phyloP scores from a whole-genome alignment of 1,284 basidiomycete genomes.

The Agaricales sp. region DNA sequence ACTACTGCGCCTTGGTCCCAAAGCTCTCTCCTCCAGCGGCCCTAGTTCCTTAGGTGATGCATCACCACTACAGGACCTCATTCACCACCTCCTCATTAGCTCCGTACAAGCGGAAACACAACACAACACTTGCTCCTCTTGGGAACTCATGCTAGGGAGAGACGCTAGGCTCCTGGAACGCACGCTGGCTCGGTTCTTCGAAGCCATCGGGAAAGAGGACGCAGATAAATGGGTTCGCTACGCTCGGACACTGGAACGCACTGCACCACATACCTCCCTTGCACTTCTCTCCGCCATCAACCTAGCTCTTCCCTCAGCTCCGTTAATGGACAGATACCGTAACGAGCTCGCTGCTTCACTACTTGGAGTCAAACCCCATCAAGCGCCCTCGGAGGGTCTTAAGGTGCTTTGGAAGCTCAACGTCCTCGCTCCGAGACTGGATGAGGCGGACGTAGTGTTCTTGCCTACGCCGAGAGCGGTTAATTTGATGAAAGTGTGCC shows the following conservation, averaged over 20 bases:
- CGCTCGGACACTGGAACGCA: constrained; percentile 50
- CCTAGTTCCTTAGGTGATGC: neutral
- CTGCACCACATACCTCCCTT: constrained; percentile 55
- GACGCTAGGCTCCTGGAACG: constrained; percentile 43
- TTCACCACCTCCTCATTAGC: neutral
- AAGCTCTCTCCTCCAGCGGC: neutral
- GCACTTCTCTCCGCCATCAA: constrained; percentile 59
- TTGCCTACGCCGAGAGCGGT: constrained; percentile 82
- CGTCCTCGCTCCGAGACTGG: constrained; percentile 60
- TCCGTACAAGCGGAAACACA: constrained; percentile 41
- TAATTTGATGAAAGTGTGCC: constrained; percentile 82
- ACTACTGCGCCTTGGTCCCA: neutral
- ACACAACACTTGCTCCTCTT: too few relatives aligned
- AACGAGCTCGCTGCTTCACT: constrained; percentile 84
- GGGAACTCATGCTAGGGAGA: constrained; percentile 18
- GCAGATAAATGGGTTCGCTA: constrained; percentile 70
- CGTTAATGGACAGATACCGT: constrained; percentile 72
- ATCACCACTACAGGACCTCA: constrained; percentile 1
- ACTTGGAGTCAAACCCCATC: constrained; percentile 54
- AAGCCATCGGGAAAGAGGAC: constrained; percentile 50
- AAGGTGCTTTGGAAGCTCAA: constrained; percentile 62
- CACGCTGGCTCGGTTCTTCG: constrained; percentile 26
- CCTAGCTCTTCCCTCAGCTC: constrained; percentile 51
- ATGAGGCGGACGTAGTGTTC: constrained; percentile 76
- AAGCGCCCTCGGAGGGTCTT: constrained; percentile 64